phyloP scores from a whole-genome alignment of 1,139 yeast species.

The Saccharomyces hybrid region DNA sequence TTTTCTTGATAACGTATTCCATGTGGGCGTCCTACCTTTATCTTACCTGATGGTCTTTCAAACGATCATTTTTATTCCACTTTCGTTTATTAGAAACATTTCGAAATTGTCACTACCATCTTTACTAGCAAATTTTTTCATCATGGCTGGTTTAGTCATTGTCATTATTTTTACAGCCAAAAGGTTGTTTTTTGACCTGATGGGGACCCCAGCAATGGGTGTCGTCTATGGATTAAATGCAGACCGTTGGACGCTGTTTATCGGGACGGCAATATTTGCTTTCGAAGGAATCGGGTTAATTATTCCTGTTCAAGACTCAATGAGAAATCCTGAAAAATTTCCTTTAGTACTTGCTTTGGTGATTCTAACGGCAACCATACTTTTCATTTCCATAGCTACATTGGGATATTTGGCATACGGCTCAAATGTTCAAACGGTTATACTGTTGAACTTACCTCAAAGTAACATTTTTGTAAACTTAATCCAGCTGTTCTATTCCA shows the following conservation, averaged over 20 bases:
- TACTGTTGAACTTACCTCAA: slow-evolving; percentile 65
- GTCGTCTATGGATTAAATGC: slow-evolving; percentile 42
- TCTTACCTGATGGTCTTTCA: slow-evolving; percentile 45
- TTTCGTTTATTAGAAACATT: slow-evolving; percentile 63
- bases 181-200: slow-evolving; percentile 23
- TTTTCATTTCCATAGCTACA: slow-evolving; percentile 56
- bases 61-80: slow-evolving; percentile 52
- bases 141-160: slow-evolving; percentile 54
- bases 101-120: slow-evolving; percentile 64
- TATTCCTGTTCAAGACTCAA: slow-evolving; percentile 68
- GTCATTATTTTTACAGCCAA: slow-evolving; percentile 49
- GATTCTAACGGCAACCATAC: slow-evolving; percentile 48
- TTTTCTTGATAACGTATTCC: slow-evolving; percentile 43
- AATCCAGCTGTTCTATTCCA: slow-evolving; percentile 58
- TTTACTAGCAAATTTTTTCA: slow-evolving; percentile 57
- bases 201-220: slow-evolving; percentile 27
- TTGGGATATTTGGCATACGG: slow-evolving; percentile 69
- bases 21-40: slow-evolving; percentile 32
- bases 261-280: slow-evolving; percentile 76
- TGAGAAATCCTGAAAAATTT: slow-evolving; percentile 64
- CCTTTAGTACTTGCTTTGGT: slow-evolving; percentile 56
- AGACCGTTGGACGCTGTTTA: slow-evolving; percentile 61
- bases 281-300: slow-evolving; percentile 77
- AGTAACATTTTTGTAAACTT: slow-evolving; percentile 51
- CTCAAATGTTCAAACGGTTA: slow-evolving; percentile 55